Evolutionary conservation across 2,329 filamentous ascomycete species (phyloP), one percentile per base, ranked within the genome.

Genomic region (Talaromyces sp.): DNA sequence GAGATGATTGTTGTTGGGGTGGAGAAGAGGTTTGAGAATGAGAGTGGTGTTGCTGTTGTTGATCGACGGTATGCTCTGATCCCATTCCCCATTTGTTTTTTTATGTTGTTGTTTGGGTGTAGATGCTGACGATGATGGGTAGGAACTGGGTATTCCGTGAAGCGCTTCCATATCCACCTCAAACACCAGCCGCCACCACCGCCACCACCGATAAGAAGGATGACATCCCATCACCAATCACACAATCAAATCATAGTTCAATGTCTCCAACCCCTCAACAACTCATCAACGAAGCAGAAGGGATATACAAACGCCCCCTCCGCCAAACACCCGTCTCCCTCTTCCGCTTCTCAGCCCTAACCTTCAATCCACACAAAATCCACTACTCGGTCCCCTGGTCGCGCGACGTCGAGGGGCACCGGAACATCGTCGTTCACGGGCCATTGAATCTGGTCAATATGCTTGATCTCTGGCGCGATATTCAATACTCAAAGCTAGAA

Each of bases 351-450:
- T 95, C 91, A 25, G 93, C 93, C 0, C 86, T 99, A 34, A 94
- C 91, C 2, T 93, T 92, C 82, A 99, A 98, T 76, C 91, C 92
- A 0, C 95, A 98, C 78, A 83, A 85, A n/a, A 97, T 98, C 70
- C 95, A 99, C 78, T 83, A 96, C 22, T 91, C 97, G 75, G 84
- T 83, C 1, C 74, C 84, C 49, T 96, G 91, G 78, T 88, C 88
- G 59, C 84, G 85, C 45, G 80, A 85, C 11, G 81, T 88, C 15
- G 95, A 98, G 76, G 91, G 90, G 10, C 89, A 96, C 74, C 83
- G 83, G 6, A 86, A 88, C 67, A 81, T 92, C 29, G 84, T 98
- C 15, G 91, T 98, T 62, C 95, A 98, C 72, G 95, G 95, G 0
- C 94, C 95, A 0, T 81, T 99, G 63, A 88, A 87, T 1, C 83